A percentile compares a stretch with the other conserved stretches of the same genome.
phyloP scores from a whole-genome alignment of 305 asterid species.

The Striga hermonthica region DNA sequence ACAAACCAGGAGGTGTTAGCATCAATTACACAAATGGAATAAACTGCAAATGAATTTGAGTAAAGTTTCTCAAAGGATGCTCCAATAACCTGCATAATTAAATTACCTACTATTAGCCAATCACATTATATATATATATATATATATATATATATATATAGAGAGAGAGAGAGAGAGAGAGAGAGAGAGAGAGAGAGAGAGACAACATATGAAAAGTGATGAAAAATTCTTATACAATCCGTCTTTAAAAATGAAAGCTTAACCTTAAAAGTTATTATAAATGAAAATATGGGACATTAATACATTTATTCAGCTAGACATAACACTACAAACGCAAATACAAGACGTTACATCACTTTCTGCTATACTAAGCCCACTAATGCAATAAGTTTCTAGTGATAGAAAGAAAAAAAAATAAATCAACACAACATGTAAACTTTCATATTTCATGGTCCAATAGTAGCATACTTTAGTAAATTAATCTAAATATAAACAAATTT shows the following conservation, averaged over 20 bases:
- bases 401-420: slow-evolving; percentile 12
- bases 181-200: no score
- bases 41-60: slow-evolving; percentile 82
- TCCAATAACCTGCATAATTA: slow-evolving; percentile 65
- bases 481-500: slow-evolving; percentile 4
- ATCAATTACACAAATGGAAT: slow-evolving; percentile 78
- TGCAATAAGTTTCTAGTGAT: background rate
- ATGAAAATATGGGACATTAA: background rate
- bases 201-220: slow-evolving; percentile 28
- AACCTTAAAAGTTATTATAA: slow-evolving; percentile 10
- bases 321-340: no score
- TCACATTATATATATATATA: slow-evolving; percentile 25
- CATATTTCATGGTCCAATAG: background rate
- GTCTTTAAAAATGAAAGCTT: background rate
- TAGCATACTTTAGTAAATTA: slow-evolving; percentile 12
- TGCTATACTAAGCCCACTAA: slow-evolving; percentile 6
- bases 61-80: slow-evolving; percentile 88
- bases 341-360: background rate
- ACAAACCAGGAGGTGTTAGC: slow-evolving; percentile 78
- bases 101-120: slow-evolving; percentile 31
- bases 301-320: no score
- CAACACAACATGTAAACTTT: slow-evolving; percentile 17
- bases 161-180: no score
- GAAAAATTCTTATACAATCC: slow-evolving; percentile 13
- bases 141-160: no score